These are phyloP conservation scores for Leccinum subtestaceum DNA, from an alignment of 768 basidiomycete species.

Conservation along the genomic window DNA sequence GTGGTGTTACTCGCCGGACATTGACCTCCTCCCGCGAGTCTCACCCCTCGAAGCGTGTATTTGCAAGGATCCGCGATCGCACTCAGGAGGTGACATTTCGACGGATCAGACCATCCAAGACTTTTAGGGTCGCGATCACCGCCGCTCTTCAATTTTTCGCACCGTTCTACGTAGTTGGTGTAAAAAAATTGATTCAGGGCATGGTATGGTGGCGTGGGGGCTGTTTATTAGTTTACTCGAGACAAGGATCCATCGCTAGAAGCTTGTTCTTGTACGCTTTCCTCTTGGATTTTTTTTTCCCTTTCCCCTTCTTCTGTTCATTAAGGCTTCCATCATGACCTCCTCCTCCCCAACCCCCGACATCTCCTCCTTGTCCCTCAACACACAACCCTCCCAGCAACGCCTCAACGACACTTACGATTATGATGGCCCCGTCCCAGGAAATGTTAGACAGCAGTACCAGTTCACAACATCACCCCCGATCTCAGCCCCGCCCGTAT, in stretches of 20 bases:
- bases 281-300: slow-evolving; percentile 29
- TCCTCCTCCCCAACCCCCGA: slow-evolving; percentile 72
- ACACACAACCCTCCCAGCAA: slow-evolving; percentile 60
- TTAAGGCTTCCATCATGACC: slow-evolving; percentile 57
- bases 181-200: slow-evolving; percentile 19
- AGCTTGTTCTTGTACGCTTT: slow-evolving; percentile 17
- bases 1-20: neutral
- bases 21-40: neutral
- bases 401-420: slow-evolving; percentile 86
- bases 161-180: neutral
- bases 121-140: slow-evolving; percentile 7
- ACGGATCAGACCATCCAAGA: neutral
- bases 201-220: slow-evolving; percentile 33
- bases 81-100: neutral
- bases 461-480: slow-evolving; percentile 65
- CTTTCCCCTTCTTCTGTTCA: slow-evolving; percentile 28
- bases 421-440: slow-evolving; percentile 61
- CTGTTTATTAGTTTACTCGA: slow-evolving; percentile 19
- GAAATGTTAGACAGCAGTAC: slow-evolving; percentile 56
- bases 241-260: slow-evolving; percentile 15
- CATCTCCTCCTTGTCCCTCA: slow-evolving; percentile 73
- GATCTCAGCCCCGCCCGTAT: slow-evolving; percentile 52
- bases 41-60: neutral
- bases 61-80: slow-evolving; percentile 12
- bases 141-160: neutral